These are phyloP conservation scores for Myochromella boudieri DNA, from an alignment of 768 basidiomycete genomes.

Conservation along the genomic window DNA sequence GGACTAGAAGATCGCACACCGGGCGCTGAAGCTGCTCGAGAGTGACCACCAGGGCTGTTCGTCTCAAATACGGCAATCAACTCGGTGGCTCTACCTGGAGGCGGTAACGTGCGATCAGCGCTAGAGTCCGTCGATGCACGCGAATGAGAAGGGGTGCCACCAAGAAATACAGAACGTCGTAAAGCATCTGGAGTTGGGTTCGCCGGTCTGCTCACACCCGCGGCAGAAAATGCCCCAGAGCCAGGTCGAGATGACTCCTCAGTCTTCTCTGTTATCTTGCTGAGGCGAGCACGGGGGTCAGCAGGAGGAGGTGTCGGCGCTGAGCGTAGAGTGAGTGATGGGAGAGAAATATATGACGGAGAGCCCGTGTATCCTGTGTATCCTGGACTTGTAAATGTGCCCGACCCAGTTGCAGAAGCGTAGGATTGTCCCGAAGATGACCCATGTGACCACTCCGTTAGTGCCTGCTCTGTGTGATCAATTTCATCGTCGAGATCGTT, in stretches of 20 bases:
- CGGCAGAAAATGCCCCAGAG: constrained; percentile 38
- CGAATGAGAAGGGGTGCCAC: constrained; percentile 42
- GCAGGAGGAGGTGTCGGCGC: constrained; percentile 31
- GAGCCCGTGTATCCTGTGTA: constrained; percentile 45
- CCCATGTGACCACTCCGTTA: constrained; percentile 64
- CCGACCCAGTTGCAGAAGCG: constrained; percentile 37
- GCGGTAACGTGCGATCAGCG: constrained; percentile 42
- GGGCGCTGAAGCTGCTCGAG: constrained; percentile 54
- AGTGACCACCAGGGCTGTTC: constrained; percentile 44
- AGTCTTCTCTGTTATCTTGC: constrained; percentile 77
- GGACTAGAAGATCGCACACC: constrained; percentile 40
- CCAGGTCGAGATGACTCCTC: constrained; percentile 70
- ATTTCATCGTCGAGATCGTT: constrained; percentile 67
- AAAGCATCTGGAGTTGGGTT: constrained; percentile 45
- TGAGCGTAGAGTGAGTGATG: constrained; percentile 33
- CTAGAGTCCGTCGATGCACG: constrained; percentile 61
- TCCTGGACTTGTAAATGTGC: constrained; percentile 33
- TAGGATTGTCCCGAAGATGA: constrained; percentile 41
- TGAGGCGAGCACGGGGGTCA: constrained; percentile 51
- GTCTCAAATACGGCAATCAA: constrained; percentile 74
- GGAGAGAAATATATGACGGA: constrained; percentile 45
- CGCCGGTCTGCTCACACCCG: constrained; percentile 30
- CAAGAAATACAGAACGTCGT: constrained; percentile 45
- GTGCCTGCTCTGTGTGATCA: constrained; percentile 61
- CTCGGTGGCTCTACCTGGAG: constrained; percentile 62